These are phyloP conservation scores for Yamadazyma sp. DNA, from an alignment of 1,139 yeast genomes.

Conservation along the genomic window DNA sequence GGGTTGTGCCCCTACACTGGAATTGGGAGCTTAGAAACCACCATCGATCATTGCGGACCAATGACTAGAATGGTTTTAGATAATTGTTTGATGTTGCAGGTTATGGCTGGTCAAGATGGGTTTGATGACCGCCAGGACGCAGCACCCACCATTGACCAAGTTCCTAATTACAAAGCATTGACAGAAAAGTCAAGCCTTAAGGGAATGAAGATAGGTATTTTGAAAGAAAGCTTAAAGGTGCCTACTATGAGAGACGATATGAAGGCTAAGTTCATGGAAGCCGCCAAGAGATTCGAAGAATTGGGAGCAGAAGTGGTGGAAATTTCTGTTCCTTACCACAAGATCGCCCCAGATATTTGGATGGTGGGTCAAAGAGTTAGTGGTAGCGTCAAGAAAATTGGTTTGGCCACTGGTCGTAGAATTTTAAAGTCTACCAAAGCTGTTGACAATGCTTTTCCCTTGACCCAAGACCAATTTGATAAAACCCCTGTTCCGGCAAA, in stretches of 20 bases:
- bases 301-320: slow-evolving; percentile 17
- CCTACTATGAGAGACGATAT: slow-evolving; percentile 14
- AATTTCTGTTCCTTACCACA: slow-evolving; percentile 15
- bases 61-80: slow-evolving; percentile 15
- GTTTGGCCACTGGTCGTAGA: slow-evolving; percentile 11
- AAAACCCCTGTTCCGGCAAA: slow-evolving; percentile 27
- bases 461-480: slow-evolving; percentile 25
- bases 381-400: slow-evolving; percentile 17
- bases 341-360: slow-evolving; percentile 17
- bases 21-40: slow-evolving; percentile 16
- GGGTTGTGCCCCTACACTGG: slow-evolving; percentile 18
- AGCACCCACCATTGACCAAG: slow-evolving; percentile 27
- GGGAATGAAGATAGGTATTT: slow-evolving; percentile 16
- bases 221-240: slow-evolving; percentile 15
- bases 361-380: slow-evolving; percentile 16
- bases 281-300: slow-evolving; percentile 12
- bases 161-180: slow-evolving; percentile 9
- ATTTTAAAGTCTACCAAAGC: slow-evolving; percentile 10
- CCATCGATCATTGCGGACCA: slow-evolving; percentile 16
- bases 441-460: slow-evolving; percentile 10
- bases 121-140: slow-evolving; percentile 21
- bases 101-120: slow-evolving; percentile 17
- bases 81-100: slow-evolving; percentile 12
- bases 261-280: slow-evolving; percentile 10
- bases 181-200: slow-evolving; percentile 7